Base-by-base conservation (phyloP, 192 early-diverging fungal genomes). In the Backusella tarrabulga region DNA sequence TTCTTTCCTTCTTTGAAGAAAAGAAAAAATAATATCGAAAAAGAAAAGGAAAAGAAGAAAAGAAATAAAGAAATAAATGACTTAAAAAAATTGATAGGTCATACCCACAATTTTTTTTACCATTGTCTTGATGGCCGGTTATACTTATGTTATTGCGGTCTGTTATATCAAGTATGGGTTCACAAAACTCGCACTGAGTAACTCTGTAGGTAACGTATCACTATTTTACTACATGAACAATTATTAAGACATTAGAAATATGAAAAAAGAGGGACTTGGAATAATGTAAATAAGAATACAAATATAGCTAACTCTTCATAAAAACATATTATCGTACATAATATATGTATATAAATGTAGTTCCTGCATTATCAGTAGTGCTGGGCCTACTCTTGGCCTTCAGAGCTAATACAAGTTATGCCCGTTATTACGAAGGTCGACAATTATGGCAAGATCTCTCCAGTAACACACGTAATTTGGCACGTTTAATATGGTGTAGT, bases 381-480 rank as follows among this genome's bases (percentile, higher is more conserved):
- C 81, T 91, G n/a, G 88, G 87, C 82, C 79, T 97, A 77, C 84
- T 97, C 19, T 84, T 97, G 34, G 93, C 91, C 50, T 97, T 97
- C 82, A 89, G 95, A 77, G 93, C 92, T 74, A 95, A 94, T 84
- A 91, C 91, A 14, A 91, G 92, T 17, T 90, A 92, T 76, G 89
- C 86, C 17, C 80, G 93, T 21, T 95, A 90, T 83, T 94, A 89
- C 86, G 95, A 95, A 82, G 95, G 93, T 21, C 87, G 95, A 67
- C 87, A 90, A 66, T 77, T 90, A 19, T 97, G 93, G 92, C 85
- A 83, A 23, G 82, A 79, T 7, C 76, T 94, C 67, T 83, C 84
- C 34, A 91, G 85, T 54, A 88, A 89, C 35, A 84, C 90, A 23
- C 90, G 95, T 4, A 93, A 93, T 77, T 79, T 93, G 23, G 83